A percentile compares a stretch with the other conserved stretches of the same genome.
Conservation (phyloP, 352 stramenopile genomes). For the Aphanomyces astaci region DNA sequence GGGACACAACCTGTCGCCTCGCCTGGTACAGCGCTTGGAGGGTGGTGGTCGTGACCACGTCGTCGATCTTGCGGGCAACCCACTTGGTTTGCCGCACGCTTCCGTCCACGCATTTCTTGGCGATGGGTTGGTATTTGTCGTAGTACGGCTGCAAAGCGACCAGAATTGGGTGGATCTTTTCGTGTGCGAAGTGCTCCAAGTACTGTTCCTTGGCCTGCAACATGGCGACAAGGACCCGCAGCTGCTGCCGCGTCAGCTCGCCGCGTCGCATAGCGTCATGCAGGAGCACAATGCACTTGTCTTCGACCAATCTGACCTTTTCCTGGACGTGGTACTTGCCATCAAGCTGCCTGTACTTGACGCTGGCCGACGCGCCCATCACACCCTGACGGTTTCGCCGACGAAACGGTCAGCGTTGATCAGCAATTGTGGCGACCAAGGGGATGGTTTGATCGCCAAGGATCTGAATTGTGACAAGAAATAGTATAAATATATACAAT, state of each 20-base stretch:
- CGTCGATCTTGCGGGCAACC: neutral
- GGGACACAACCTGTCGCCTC: slow-evolving; percentile 18
- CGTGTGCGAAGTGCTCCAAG: neutral
- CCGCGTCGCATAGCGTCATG: slow-evolving; percentile 43
- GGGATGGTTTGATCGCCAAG: no score
- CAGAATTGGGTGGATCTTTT: neutral
- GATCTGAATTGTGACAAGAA: no score
- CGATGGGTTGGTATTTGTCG: slow-evolving; percentile 19
- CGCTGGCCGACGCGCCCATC: slow-evolving; percentile 5
- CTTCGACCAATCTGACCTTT: neutral
- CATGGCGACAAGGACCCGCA: neutral
- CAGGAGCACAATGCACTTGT: slow-evolving; percentile 43
- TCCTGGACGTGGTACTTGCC: neutral
- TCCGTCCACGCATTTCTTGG: neutral
- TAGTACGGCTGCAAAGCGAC: neutral
- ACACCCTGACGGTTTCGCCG: neutral
- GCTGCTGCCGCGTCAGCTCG: slow-evolving; percentile 2
- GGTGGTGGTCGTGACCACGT: slow-evolving; percentile 10
- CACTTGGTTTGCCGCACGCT: neutral
- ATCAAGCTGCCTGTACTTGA: neutral
- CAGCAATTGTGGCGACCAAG: no score
- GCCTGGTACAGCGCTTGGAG: slow-evolving; percentile 23
- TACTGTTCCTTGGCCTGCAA: neutral
- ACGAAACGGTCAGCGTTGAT: neutral
- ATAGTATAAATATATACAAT: no score